Conservation (phyloP, 2,329 filamentous ascomycete genomes). For the Epichloe uncinata region DNA sequence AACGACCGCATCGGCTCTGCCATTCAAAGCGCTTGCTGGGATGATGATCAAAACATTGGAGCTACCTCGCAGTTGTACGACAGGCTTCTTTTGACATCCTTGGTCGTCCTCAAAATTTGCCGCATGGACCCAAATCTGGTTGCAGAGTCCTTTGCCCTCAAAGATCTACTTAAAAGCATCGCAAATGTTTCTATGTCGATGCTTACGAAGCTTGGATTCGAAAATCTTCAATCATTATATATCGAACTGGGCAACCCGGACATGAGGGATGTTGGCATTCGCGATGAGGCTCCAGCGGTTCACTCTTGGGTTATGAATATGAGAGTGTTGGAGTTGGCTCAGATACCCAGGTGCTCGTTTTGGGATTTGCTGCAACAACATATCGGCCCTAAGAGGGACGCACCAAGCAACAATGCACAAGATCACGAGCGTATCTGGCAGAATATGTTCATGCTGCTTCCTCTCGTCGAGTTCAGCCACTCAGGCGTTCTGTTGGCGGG, state of each 20-base stretch:
- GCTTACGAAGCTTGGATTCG: conserved; percentile 30
- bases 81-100: conserved; percentile 19
- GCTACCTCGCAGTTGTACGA: conserved; percentile 16
- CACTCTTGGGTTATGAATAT: conserved; percentile 48
- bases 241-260: conserved; percentile 30
- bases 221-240: conserved; percentile 32
- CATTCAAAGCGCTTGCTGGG: conserved; percentile 3
- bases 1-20: conserved; percentile 16
- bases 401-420: conserved; percentile 28
- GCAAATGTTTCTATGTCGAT: conserved; percentile 24
- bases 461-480: conserved; percentile 46
- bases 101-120: conserved; percentile 30
- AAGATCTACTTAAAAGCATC: conserved; percentile 33
- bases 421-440: conserved; percentile 45
- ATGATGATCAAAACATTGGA: conserved; percentile 1
- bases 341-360: conserved; percentile 40
- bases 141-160: conserved; percentile 28
- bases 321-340: conserved; percentile 35
- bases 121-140: conserved; percentile 19
- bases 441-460: conserved; percentile 45
- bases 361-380: conserved; percentile 43
- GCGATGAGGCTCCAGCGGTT: conserved; percentile 27
- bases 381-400: conserved; percentile 23
- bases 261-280: conserved; percentile 38
- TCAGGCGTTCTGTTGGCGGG: conserved; percentile 32